Evolutionary conservation across 805 yeast genomes (phyloP), one percentile per base, ranked within the genome.

Genomic region (Sungouiozyma ichnusensis): DNA sequence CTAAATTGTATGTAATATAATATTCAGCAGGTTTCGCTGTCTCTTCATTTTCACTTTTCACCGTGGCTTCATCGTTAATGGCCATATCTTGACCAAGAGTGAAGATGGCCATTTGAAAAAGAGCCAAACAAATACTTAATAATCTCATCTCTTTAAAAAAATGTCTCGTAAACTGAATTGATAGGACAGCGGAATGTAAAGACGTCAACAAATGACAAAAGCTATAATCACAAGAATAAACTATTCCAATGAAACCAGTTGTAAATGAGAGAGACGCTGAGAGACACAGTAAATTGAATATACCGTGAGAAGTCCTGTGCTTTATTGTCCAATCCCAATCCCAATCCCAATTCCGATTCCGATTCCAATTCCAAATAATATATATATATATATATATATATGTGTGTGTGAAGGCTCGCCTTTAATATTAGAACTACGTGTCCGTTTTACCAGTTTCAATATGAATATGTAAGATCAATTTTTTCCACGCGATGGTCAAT

Each of bases 1-100:
- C 59, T 43, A 81, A 62, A 11, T 55, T 45, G 52, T 78, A 82
- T 36, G 67, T 67, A 38, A 79, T 68, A 37, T 62, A 60, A 49
- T 76, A 67, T 45, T 73, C 63, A 57, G 55, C 41, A 8, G 38
- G 13, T 35, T 20, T 16, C 5, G 37, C 31, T 17, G 43, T 18
- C 16, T 37, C 35, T 13, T 9, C 33, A 13, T 33, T 35, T 13
- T 43, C 38, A 32, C 15, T 40, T 15, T 27, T 24, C 11, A 20
- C 33, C 35, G 33, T 27, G 17, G 13, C 16, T 4, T 24, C 37
- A 18, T 41, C 39, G 14, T 18, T 20, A 15, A 20, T 36, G 14
- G 15, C 16, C 11, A 37, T 18, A 16, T 35, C 46, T 31, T 48
- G 47, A 16, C 38, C 48, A 11, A 36, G n/a, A 7, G 39, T 36